Evolutionary conservation across 495 filamentous ascomycete species (phyloP).

Genomic region (Penicillium salamii): DNA sequence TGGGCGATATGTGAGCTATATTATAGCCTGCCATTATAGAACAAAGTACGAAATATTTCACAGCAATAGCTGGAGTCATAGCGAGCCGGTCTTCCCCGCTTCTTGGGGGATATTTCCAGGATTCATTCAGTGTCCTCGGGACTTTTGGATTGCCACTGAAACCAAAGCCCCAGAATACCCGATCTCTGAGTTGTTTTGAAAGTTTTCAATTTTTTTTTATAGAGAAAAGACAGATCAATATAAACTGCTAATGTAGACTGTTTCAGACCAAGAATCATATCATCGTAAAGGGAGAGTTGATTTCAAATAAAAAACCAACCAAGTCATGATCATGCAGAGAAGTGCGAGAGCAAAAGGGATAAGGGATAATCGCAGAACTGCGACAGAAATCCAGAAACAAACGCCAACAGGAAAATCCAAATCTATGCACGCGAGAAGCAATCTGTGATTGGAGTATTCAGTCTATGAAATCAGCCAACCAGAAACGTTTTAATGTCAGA

Average conservation of each 20-base stretch:
- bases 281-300: too few relatives aligned
- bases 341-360: constrained; percentile 1
- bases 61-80: too few relatives aligned
- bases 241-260: too few relatives aligned
- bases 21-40: neutral
- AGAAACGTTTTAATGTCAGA: constrained; percentile 11
- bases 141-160: too few relatives aligned
- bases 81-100: too few relatives aligned
- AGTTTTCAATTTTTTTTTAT: constrained; percentile 2
- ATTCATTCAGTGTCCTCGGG: too few relatives aligned
- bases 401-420: constrained; percentile 3
- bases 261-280: too few relatives aligned
- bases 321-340: constrained; percentile 7
- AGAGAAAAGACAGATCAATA: neutral
- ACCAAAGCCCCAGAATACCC: too few relatives aligned
- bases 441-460: constrained; percentile 8
- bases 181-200: too few relatives aligned
- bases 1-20: neutral
- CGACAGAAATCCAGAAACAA: neutral
- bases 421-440: constrained; percentile 20
- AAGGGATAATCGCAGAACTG: constrained; percentile 1
- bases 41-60: too few relatives aligned
- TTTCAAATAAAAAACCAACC: too few relatives aligned
- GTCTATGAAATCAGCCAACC: constrained; percentile 23
- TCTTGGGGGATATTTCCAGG: too few relatives aligned